A percentile compares a stretch with the other conserved stretches of the same genome.
These are phyloP conservation scores for Talaromyces sp. DNA, from an alignment of 2,329 filamentous ascomycete species.

Conservation along the genomic window DNA sequence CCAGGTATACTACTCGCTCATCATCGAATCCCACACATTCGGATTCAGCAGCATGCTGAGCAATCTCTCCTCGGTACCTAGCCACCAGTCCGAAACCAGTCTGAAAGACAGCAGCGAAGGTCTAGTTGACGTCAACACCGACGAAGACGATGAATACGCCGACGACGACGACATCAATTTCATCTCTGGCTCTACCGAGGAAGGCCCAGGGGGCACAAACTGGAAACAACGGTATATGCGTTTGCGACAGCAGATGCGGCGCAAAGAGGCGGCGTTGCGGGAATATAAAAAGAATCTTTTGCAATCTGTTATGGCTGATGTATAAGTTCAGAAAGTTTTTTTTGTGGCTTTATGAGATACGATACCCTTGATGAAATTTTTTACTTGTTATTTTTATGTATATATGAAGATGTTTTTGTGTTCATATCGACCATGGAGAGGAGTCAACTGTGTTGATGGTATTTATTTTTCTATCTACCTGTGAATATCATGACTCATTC, in stretches of 20 bases:
- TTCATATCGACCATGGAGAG: neutral
- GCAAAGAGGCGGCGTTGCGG: constrained; percentile 30
- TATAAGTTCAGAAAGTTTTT: constrained; percentile 18
- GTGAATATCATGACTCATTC: neutral
- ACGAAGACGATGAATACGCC: constrained; percentile 7
- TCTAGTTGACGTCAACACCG: neutral
- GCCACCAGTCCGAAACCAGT: neutral
- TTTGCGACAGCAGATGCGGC: constrained; percentile 32
- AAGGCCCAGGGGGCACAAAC: constrained; percentile 17
- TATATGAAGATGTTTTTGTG: neutral
- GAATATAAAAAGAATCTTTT: constrained; percentile 38
- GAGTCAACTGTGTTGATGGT: neutral
- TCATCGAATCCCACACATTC: constrained; percentile 3
- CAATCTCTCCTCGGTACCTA: constrained; percentile 1
- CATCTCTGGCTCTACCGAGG: neutral
- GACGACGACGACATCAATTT: constrained; percentile 5
- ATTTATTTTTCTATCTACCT: neutral
- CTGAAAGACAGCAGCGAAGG: neutral
- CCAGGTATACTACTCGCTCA: constrained; percentile 3
- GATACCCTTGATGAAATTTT: constrained; percentile 4
- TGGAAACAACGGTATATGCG: constrained; percentile 37
- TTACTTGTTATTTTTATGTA: neutral
- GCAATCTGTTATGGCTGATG: constrained; percentile 39
- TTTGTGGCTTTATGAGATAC: constrained; percentile 4
- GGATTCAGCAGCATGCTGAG: constrained; percentile 6